Conservation (phyloP, 768 basidiomycete species). For the Sporobolomyces pararoseus region DNA sequence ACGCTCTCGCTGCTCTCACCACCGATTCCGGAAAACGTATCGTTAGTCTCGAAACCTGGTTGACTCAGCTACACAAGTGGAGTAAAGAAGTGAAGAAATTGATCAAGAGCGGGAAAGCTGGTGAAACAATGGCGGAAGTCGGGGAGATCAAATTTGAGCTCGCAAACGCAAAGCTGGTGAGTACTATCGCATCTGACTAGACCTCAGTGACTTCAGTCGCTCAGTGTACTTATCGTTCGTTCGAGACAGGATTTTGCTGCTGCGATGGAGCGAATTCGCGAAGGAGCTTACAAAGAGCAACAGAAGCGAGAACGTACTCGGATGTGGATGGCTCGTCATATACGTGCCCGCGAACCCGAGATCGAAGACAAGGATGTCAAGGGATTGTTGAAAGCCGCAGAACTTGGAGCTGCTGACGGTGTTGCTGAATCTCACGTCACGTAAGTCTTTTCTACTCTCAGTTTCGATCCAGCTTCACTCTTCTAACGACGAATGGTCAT, state of each 20-base stretch:
- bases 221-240: not conserved
- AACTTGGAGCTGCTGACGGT: constrained; percentile 37
- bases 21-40: constrained; percentile 32
- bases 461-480: not conserved
- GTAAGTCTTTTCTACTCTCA: not conserved
- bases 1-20: constrained; percentile 23
- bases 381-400: constrained; percentile 27
- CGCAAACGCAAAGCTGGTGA: constrained; percentile 23
- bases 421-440: constrained; percentile 22
- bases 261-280: constrained; percentile 38
- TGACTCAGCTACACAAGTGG: constrained; percentile 18
- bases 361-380: constrained; percentile 31
- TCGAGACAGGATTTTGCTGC: constrained; percentile 32
- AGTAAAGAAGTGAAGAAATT: constrained; percentile 8
- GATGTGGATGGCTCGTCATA: constrained; percentile 25
- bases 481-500: not conserved
- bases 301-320: constrained; percentile 17
- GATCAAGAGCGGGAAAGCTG: constrained; percentile 20
- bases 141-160: constrained; percentile 37
- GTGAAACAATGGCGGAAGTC: constrained; percentile 26
- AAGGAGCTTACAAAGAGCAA: constrained; percentile 32
- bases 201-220: not conserved
- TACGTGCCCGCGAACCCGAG: constrained; percentile 22
- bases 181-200: not conserved
- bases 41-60: constrained; percentile 34